These are phyloP conservation scores for Coprinopsis strossmayeri DNA, from an alignment of 768 basidiomycete species.

Conservation along the genomic window DNA sequence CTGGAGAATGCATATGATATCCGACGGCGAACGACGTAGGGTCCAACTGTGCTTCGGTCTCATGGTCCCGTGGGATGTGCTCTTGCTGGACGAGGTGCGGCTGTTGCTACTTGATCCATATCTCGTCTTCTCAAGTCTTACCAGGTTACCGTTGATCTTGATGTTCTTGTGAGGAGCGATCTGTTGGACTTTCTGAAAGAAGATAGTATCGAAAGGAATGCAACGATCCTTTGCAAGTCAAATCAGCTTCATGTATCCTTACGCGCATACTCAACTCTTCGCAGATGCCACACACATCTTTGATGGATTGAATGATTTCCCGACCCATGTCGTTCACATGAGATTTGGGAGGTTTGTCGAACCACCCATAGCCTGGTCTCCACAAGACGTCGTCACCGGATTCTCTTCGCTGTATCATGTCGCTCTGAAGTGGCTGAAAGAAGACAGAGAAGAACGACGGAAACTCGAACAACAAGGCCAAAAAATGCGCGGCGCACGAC, in stretches of 20 bases:
- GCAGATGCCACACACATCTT: conserved; percentile 98
- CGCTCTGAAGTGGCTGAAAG: conserved; percentile 82
- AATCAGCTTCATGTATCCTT: conserved; percentile 1
- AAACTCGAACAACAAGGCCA: conserved; percentile 50
- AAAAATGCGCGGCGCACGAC: conserved; percentile 48
- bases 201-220: conserved; percentile 73
- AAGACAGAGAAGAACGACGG: conserved; percentile 66
- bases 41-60: conserved; percentile 96
- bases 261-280: conserved; percentile 3
- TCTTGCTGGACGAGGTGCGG: conserved; percentile 86
- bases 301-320: conserved; percentile 86
- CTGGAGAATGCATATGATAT: conserved; percentile 95
- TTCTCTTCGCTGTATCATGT: conserved; percentile 52
- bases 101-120: conserved; percentile 6
- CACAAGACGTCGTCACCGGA: conserved; percentile 20
- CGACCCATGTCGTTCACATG: conserved; percentile 92
- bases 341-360: conserved; percentile 71
- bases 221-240: conserved; percentile 79
- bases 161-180: conserved; percentile 89
- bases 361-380: conserved; percentile 66
- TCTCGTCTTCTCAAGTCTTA: too few relatives aligned
- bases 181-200: conserved; percentile 81
- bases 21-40: conserved; percentile 87
- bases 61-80: conserved; percentile 90
- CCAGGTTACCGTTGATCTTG: conserved; percentile 97